Base-by-base conservation (phyloP, 768 basidiomycete genomes). In the Pleurotus citrinopileatus region DNA sequence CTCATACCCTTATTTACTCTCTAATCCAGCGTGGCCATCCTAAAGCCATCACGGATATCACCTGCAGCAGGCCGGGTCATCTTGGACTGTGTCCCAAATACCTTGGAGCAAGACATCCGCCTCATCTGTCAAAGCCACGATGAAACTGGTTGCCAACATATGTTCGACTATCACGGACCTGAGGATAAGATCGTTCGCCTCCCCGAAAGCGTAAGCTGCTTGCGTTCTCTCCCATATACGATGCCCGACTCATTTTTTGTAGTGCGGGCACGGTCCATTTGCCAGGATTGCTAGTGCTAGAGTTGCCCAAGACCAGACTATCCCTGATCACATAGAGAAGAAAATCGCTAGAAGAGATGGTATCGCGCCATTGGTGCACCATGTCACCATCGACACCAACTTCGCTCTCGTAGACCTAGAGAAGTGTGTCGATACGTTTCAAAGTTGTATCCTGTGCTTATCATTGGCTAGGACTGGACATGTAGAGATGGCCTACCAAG, bases 251-350 rank as follows among this genome's bases (percentile, higher is more conserved):
- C n/a, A n/a, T 34, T 1, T 34, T n/a, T 10, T 10, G 10, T 3
- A 34, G 32, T 34, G 32, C n/a, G 32, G 32, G n/a, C 32, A 34
- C n/a, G 32, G 32, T n/a, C 32, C 55, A 19, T 69, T 69, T 50
- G 67, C 64, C 7, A 60, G 61, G 17, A 59, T 77, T 37, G 68
- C 68, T 4, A 58, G 58, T 12, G 65, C 68, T 1, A 73, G 69
- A 67, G 60, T 65, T 12, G 62, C 70, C 3, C 58, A 65, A 13
- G 65, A 76, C 54, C 75, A 76, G 57, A 65, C 67, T 0, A 59
- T 74, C 7, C 70, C 73, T 1, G 38, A 52, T 2, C 27, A 52
- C 22, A 54, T 70, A 15, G 61, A 61, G 1, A 45, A 53, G 37
- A 54, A 57, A 19, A 51, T 71, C 32, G 52, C 58, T 4, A 63